A percentile compares a stretch with the other conserved stretches of the same genome.
These are phyloP conservation scores for Verbascum thapsus DNA, from an alignment of 257 asterid genomes.

Conservation along the genomic window DNA sequence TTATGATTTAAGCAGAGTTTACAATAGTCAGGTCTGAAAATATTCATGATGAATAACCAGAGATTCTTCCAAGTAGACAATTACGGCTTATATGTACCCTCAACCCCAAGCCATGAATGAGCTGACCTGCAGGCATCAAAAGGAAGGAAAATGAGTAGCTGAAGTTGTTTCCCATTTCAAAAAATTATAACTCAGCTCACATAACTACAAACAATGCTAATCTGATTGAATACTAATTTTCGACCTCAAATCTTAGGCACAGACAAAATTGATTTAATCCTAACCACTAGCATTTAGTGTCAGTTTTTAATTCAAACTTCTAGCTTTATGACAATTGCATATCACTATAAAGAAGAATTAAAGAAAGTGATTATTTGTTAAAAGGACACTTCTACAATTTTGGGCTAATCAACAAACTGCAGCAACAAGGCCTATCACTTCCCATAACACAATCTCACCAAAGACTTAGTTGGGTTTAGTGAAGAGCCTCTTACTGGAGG, in stretches of 20 bases:
- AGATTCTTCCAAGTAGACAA: conserved; percentile 16
- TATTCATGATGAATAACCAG: conserved; percentile 8
- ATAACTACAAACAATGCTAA: neutral
- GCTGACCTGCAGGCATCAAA: conserved; percentile 8
- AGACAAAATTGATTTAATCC: neutral
- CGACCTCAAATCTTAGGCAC: neutral
- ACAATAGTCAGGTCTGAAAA: neutral
- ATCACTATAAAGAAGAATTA: neutral
- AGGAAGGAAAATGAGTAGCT: neutral
- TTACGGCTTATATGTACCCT: neutral
- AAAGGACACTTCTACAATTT: too few species aligned
- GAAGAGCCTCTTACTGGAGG: too few species aligned
- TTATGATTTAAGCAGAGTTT: conserved; percentile 9
- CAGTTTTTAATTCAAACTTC: neutral
- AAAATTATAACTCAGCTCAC: neutral
- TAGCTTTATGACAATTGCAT: neutral
- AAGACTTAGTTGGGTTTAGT: too few species aligned
- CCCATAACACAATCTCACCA: too few species aligned
- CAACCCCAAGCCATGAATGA: conserved; percentile 4
- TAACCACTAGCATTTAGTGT: neutral
- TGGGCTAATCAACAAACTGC: too few species aligned
- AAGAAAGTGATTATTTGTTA: neutral
- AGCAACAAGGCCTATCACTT: too few species aligned
- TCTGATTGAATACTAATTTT: neutral
- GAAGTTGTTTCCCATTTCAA: neutral